These are phyloP conservation scores for Adansonia grandidieri DNA, from an alignment of 441 rosid genomes.

Conservation along the genomic window DNA sequence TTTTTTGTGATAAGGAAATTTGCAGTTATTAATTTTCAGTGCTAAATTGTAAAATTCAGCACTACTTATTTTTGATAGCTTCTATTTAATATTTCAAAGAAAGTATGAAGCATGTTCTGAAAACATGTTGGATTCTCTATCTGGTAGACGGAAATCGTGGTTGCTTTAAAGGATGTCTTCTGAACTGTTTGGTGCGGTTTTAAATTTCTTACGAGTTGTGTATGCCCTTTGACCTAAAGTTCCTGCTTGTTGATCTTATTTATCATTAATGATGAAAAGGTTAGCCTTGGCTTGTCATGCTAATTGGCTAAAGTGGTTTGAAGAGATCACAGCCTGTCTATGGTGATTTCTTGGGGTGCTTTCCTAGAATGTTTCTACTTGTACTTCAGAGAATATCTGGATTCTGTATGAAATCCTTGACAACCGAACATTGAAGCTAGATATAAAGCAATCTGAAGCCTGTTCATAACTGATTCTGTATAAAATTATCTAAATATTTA, in stretches of 20 bases:
- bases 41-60: not conserved
- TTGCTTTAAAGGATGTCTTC: slow-evolving; percentile 1
- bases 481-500: slow-evolving; percentile 6
- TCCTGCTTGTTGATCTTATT: not conserved
- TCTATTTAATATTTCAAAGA: not conserved
- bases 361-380: not conserved
- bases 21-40: not conserved
- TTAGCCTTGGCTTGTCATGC: slow-evolving; percentile 3
- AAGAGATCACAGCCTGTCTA: not conserved
- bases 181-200: slow-evolving; percentile 1
- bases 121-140: not conserved
- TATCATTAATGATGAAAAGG: slow-evolving; percentile 12
- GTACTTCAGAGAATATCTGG: not conserved
- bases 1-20: not conserved
- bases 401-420: slow-evolving; percentile 15
- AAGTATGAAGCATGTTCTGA: not conserved
- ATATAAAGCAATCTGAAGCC: slow-evolving; percentile 1
- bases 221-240: not conserved
- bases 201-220: not conserved
- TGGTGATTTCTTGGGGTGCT: slow-evolving; percentile 8
- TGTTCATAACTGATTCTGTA: not conserved
- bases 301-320: not conserved
- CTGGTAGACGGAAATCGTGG: not conserved
- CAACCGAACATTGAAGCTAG: not conserved
- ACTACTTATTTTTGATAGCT: not conserved